Evolutionary conservation across 2,329 filamentous ascomycete species (phyloP).

Genomic region (Stemphylium lycopersici): DNA sequence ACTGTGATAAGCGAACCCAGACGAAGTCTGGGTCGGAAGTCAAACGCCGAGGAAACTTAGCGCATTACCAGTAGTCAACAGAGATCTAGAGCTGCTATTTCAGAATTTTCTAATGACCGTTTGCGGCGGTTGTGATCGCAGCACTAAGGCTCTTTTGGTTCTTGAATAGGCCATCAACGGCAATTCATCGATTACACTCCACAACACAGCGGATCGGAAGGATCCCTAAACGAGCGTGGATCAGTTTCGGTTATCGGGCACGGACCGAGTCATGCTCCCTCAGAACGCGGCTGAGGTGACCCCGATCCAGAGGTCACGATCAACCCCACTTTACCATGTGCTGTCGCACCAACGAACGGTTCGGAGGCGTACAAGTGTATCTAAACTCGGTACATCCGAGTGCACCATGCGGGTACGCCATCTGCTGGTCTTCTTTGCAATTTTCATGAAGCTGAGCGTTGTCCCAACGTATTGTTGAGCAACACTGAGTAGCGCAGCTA

Average conservation of each 20-base stretch:
- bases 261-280: background rate
- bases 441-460: too few species aligned
- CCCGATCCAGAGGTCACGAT: background rate
- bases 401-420: too few species aligned
- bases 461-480: too few species aligned
- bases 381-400: background rate
- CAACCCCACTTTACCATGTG: background rate
- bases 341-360: constrained; percentile 1
- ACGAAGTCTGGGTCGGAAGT: constrained; percentile 6
- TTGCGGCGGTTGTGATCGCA: too few species aligned
- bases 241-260: constrained; percentile 4
- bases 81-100: too few species aligned
- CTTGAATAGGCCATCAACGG: too few species aligned
- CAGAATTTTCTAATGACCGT: too few species aligned
- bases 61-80: constrained; percentile 1
- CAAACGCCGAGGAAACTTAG: constrained; percentile 11
- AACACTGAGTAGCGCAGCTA: too few species aligned
- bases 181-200: background rate
- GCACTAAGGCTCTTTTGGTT: too few species aligned
- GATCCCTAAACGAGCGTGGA: background rate
- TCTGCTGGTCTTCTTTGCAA: too few species aligned
- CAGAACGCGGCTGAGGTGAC: background rate
- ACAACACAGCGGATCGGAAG: constrained; percentile 1
- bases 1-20: background rate
- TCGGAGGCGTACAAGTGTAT: background rate